These are phyloP conservation scores for Tephrocybe sp. DNA, from an alignment of 768 basidiomycete species.

Conservation along the genomic window DNA sequence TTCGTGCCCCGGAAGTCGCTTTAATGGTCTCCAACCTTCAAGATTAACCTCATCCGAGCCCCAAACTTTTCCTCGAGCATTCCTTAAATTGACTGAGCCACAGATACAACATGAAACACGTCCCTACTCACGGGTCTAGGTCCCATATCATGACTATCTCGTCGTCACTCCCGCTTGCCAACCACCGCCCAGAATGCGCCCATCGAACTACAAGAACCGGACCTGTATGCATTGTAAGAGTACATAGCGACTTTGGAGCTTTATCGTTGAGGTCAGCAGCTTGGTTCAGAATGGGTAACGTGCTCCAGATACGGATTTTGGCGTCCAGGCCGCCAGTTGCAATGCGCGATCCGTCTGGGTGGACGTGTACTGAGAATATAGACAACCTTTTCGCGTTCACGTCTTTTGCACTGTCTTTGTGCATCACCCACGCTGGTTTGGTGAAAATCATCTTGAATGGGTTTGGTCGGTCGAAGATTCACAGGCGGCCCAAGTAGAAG, in stretches of 20 bases:
- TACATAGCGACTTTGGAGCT: constrained; percentile 87
- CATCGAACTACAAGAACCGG: constrained; percentile 90
- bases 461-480: neutral
- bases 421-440: constrained; percentile 86
- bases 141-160: constrained; percentile 97
- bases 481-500: neutral
- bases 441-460: constrained; percentile 72
- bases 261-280: constrained; percentile 65
- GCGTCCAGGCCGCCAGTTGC: constrained; percentile 98
- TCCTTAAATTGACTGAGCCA: constrained; percentile 37
- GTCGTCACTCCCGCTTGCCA: constrained; percentile 97
- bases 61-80: constrained; percentile 85
- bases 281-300: constrained; percentile 86
- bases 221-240: constrained; percentile 91
- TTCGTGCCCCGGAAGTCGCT: constrained; percentile 90
- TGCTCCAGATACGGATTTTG: constrained; percentile 97
- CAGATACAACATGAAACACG: constrained; percentile 3
- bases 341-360: constrained; percentile 93
- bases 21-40: constrained; percentile 95
- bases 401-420: constrained; percentile 74
- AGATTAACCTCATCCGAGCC: constrained; percentile 95
- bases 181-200: constrained; percentile 91
- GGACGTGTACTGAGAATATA: constrained; percentile 92
- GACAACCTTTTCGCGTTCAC: constrained; percentile 66
- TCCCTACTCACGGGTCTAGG: constrained; percentile 80